A percentile compares a stretch with the other conserved stretches of the same genome.
Conservation (phyloP, 805 yeast species). For the Ogataea populi-albae region DNA sequence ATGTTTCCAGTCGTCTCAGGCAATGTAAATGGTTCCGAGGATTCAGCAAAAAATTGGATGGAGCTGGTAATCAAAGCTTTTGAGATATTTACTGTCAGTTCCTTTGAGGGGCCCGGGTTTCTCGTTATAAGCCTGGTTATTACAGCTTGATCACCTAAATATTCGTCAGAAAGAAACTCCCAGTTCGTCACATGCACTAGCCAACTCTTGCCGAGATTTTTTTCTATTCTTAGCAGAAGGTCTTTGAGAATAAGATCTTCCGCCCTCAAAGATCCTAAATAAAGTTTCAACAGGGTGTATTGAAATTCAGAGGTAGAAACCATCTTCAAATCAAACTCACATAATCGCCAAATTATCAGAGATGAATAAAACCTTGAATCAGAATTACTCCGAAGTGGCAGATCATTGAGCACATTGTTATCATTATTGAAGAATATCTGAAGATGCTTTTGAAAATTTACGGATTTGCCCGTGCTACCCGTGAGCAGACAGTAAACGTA, state of each 20-base stretch:
- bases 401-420: slow-evolving; percentile 32
- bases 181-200: slow-evolving; percentile 57
- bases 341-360: slow-evolving; percentile 48
- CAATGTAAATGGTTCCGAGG: slow-evolving; percentile 26
- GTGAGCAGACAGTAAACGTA: slow-evolving; percentile 42
- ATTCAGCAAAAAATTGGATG: slow-evolving; percentile 33
- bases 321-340: slow-evolving; percentile 40
- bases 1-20: slow-evolving; percentile 30
- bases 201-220: slow-evolving; percentile 54
- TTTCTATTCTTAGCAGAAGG: slow-evolving; percentile 58
- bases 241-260: slow-evolving; percentile 62
- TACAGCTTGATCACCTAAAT: slow-evolving; percentile 2
- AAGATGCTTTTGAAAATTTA: slow-evolving; percentile 50
- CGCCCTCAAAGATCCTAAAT: slow-evolving; percentile 59
- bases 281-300: slow-evolving; percentile 48
- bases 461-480: slow-evolving; percentile 33
- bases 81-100: slow-evolving; percentile 49
- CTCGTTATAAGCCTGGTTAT: slow-evolving; percentile 11
- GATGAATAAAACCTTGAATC: slow-evolving; percentile 42
- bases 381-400: slow-evolving; percentile 23
- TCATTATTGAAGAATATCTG: slow-evolving; percentile 64
- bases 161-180: slow-evolving; percentile 48
- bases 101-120: slow-evolving; percentile 25
- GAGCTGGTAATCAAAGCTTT: slow-evolving; percentile 50
- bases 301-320: slow-evolving; percentile 49